These are phyloP conservation scores for Niveomyces coronatus DNA, from an alignment of 2,329 filamentous ascomycete species.

Conservation along the genomic window DNA sequence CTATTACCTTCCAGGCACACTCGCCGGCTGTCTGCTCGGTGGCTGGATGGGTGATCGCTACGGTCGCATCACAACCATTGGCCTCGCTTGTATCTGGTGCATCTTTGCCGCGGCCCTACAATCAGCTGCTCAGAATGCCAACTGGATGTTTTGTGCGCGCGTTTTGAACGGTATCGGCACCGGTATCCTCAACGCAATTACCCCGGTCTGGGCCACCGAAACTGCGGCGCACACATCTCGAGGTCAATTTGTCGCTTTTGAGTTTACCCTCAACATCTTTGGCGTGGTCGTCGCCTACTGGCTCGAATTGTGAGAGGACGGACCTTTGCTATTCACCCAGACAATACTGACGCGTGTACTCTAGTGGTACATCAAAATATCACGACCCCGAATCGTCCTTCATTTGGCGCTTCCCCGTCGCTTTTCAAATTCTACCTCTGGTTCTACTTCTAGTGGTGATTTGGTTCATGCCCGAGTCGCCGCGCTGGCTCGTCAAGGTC, in stretches of 20 bases:
- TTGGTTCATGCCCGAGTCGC: constrained; percentile 62
- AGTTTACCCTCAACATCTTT: constrained; percentile 65
- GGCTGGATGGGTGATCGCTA: constrained; percentile 54
- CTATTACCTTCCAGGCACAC: constrained; percentile 42
- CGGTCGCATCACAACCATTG: constrained; percentile 55
- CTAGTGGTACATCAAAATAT: constrained; percentile 48
- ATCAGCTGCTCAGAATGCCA: constrained; percentile 51
- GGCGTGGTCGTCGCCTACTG: constrained; percentile 52
- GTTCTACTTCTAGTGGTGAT: constrained; percentile 43
- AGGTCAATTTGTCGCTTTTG: constrained; percentile 59
- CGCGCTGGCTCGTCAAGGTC: constrained; percentile 55
- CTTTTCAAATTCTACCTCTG: constrained; percentile 58
- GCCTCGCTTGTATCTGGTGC: constrained; percentile 45
- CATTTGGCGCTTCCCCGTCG: constrained; percentile 59
- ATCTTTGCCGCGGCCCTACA: constrained; percentile 54
- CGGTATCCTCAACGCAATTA: constrained; percentile 59
- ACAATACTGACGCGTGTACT: background rate
- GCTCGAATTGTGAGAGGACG: constrained; percentile 36
- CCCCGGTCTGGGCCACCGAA: constrained; percentile 63
- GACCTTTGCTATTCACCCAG: too few species aligned
- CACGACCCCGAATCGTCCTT: constrained; percentile 47
- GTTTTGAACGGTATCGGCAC: constrained; percentile 52
- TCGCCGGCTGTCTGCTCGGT: constrained; percentile 52
- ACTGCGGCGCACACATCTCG: constrained; percentile 57
- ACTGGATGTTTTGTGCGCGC: constrained; percentile 56